Conservation (phyloP, 192 early-diverging fungal species). For the Coemansia sp. region DNA sequence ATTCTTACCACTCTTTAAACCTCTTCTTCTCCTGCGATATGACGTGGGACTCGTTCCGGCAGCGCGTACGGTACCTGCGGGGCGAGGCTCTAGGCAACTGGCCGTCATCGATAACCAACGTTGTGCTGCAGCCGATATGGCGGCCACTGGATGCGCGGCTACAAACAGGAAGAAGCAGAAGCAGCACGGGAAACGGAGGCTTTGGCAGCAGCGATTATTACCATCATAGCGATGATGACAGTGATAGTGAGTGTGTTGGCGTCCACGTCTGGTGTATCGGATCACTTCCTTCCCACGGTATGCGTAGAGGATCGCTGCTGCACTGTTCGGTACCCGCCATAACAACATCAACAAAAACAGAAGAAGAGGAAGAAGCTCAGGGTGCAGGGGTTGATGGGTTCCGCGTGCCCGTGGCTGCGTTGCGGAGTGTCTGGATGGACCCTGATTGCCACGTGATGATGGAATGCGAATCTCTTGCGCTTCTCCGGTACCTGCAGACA, state of each 20-base stretch:
- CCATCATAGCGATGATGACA: background rate
- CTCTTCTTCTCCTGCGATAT: background rate
- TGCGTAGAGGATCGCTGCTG: conserved; percentile 13
- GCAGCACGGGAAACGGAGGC: no score
- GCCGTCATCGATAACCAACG: conserved; percentile 11
- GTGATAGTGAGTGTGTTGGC: background rate
- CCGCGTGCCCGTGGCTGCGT: conserved; percentile 6
- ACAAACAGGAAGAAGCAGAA: no score
- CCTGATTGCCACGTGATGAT: background rate
- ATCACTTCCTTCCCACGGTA: conserved; percentile 5
- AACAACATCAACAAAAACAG: background rate
- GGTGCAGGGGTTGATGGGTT: background rate
- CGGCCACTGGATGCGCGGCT: background rate
- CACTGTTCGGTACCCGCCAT: conserved; percentile 6
- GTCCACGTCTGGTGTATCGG: conserved; percentile 21
- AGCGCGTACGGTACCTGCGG: conserved; percentile 23
- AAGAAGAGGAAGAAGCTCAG: no score
- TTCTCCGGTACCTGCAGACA: background rate
- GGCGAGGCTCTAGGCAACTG: conserved; percentile 21
- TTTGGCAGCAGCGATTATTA: no score
- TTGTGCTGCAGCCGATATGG: conserved; percentile 4
- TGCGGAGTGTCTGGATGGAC: conserved; percentile 23
- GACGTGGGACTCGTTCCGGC: conserved; percentile 24
- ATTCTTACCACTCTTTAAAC: no score
- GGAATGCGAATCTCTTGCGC: background rate